Evolutionary conservation across 148 eudicot species (phyloP), one percentile per base, ranked within the genome.

Genomic region (Drosera capensis): DNA sequence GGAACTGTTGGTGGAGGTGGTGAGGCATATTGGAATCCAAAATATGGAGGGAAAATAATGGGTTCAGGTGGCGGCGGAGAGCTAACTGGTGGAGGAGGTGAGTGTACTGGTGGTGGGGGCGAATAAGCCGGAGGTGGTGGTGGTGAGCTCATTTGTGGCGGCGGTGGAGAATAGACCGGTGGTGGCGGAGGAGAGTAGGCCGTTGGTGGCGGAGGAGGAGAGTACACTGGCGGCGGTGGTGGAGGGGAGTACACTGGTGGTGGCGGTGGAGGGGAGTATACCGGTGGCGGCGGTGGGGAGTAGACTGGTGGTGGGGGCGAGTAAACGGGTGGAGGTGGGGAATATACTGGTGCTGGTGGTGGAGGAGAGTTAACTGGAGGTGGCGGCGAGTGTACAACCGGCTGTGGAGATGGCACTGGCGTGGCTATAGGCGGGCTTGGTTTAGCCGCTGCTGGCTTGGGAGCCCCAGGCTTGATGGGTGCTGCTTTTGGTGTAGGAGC

Each of bases 1-100:
- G 59, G 68, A 37, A 62, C 66, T 52, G 56, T 51, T 5, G 83
- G 83, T 11, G 83, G 83, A 18, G 86, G 86, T 0, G 86, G 86
- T 11, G 86, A 78, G 2, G 77, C 48, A 36, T 78, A 78, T 26
- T 53, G 48, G 8, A 59, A 44, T 1, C 85, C 85, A 5, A 78
- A 7, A 25, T 57, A 30, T 18, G 80, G 75, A 37, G 86, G 80
- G 13, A 78, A 64, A 36, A 25, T 44, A 23, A 71, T 47, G 16
- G 70, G 73, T 0, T 46, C 40, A n/a, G n/a, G n/a, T n/a, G n/a
- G 38, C 7, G 13, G 4, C 9, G 13, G 7, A 11, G 4, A 3
- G n/a, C 13, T 2, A 2, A 11, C 38, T 8, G 38, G 38, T 2
- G 38, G 38, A 3, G 38, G 38, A 34, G 38, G 38, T 8, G 38